Percentiles rank a stretch among this genome's conserved stretches.
Conservation (phyloP, 2,329 filamentous ascomycete species). For the Hymenoscyphus scutula region DNA sequence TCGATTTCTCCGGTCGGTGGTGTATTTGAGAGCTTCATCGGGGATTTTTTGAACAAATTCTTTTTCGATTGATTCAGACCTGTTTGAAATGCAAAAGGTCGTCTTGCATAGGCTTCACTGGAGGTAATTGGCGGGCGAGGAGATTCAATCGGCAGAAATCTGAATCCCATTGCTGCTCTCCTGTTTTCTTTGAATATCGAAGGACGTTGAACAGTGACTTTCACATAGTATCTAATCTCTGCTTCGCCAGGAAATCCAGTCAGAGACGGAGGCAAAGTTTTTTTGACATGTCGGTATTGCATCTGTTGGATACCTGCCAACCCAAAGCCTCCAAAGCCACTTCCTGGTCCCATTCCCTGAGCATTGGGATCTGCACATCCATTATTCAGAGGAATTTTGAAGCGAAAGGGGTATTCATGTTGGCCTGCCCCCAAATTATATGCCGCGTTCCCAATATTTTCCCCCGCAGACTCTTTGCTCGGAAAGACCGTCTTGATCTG, state of each 20-base stretch:
- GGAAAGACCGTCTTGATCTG: slow-evolving; percentile 72
- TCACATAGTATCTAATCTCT: slow-evolving; percentile 91
- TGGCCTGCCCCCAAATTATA: slow-evolving; percentile 65
- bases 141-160: slow-evolving; percentile 89
- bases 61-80: slow-evolving; percentile 34
- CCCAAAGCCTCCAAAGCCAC: slow-evolving; percentile 55
- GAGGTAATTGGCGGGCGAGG: slow-evolving; percentile 65
- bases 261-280: slow-evolving; percentile 83
- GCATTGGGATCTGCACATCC: slow-evolving; percentile 51
- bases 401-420: slow-evolving; percentile 74
- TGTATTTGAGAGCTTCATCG: slow-evolving; percentile 38
- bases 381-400: slow-evolving; percentile 78
- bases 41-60: slow-evolving; percentile 33
- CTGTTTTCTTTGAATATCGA: slow-evolving; percentile 90
- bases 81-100: slow-evolving; percentile 59
- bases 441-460: slow-evolving; percentile 35
- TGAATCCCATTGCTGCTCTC: slow-evolving; percentile 66
- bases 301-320: slow-evolving; percentile 63
- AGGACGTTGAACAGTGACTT: slow-evolving; percentile 89
- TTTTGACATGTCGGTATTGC: slow-evolving; percentile 70
- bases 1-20: slow-evolving; percentile 72
- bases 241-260: slow-evolving; percentile 84
- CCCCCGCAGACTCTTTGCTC: slow-evolving; percentile 35
- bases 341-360: slow-evolving; percentile 51
- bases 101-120: slow-evolving; percentile 81